Evolutionary conservation across 768 basidiomycete species (phyloP).

Genomic region (Suillus luteus): DNA sequence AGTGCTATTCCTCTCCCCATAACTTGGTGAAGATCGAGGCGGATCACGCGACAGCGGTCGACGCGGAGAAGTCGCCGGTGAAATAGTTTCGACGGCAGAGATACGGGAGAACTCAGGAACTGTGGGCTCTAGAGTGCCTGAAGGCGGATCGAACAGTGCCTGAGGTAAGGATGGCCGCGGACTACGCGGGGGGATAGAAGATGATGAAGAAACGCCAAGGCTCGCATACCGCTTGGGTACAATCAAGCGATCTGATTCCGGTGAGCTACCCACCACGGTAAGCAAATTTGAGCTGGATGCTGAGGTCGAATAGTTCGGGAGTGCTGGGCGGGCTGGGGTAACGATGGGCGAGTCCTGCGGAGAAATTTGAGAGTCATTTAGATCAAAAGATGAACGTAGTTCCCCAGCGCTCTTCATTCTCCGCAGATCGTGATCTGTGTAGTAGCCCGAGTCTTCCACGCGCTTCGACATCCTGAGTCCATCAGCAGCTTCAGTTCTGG

Average conservation of each 20-base stretch:
- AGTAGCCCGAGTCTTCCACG: slow-evolving; percentile 44
- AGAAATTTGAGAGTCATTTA: slow-evolving; percentile 21
- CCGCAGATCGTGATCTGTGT: slow-evolving; percentile 62
- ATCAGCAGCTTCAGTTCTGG: slow-evolving; percentile 33
- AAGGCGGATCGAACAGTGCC: slow-evolving; percentile 52
- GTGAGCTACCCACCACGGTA: slow-evolving; percentile 32
- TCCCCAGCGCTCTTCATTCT: slow-evolving; percentile 90
- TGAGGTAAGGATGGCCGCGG: slow-evolving; percentile 44
- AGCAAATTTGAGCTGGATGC: slow-evolving; percentile 70
- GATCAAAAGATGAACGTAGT: slow-evolving; percentile 47
- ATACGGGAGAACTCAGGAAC: slow-evolving; percentile 21
- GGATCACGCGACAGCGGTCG: slow-evolving; percentile 21
- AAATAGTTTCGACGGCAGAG: slow-evolving; percentile 22
- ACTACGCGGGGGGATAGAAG: slow-evolving; percentile 35
- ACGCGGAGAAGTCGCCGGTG: slow-evolving; percentile 33
- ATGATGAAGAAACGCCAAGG: slow-evolving; percentile 53
- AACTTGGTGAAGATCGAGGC: slow-evolving; percentile 20
- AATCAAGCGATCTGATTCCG: slow-evolving; percentile 38
- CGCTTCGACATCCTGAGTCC: slow-evolving; percentile 23
- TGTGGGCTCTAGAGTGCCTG: slow-evolving; percentile 32
- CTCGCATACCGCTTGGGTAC: slow-evolving; percentile 66
- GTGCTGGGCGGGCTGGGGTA: slow-evolving; percentile 41
- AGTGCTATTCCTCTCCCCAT: slow-evolving; percentile 26
- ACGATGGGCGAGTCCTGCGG: slow-evolving; percentile 32
- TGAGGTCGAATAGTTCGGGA: slow-evolving; percentile 59